Percentiles rank a stretch among this genome's conserved stretches.
Evolutionary conservation across 306 rosid species (phyloP).

Genomic region (Abrus pulchellus): DNA sequence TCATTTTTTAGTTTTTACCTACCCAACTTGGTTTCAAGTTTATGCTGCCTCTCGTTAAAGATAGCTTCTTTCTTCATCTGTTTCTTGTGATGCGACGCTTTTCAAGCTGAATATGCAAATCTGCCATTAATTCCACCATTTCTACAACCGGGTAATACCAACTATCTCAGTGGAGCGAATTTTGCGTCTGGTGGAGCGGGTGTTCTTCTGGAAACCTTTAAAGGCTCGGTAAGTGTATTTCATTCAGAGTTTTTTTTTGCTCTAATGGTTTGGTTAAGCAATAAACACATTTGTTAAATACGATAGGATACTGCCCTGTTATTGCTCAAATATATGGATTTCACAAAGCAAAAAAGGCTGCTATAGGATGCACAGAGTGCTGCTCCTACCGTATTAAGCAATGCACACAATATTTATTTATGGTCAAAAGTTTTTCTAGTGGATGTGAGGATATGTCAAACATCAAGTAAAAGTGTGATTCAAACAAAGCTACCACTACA

Average conservation of each 20-base stretch:
- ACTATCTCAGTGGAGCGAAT: conserved; percentile 63
- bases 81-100: neutral
- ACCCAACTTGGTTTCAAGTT: conserved; percentile 51
- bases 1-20: conserved; percentile 40
- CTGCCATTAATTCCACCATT: conserved; percentile 66
- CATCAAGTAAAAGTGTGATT: too few relatives aligned
- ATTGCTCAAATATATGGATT: too few relatives aligned
- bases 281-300: neutral
- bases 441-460: too few relatives aligned
- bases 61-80: neutral
- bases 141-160: conserved; percentile 62
- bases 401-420: too few relatives aligned
- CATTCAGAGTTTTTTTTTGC: too few relatives aligned
- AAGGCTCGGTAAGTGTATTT: conserved; percentile 64
- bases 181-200: conserved; percentile 87
- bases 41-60: conserved; percentile 20
- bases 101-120: conserved; percentile 70
- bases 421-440: too few relatives aligned
- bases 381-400: too few relatives aligned
- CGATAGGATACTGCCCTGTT: neutral
- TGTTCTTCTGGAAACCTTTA: conserved; percentile 70
- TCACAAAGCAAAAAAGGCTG: too few relatives aligned
- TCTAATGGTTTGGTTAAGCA: too few relatives aligned
- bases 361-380: too few relatives aligned
- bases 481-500: too few relatives aligned